Evolutionary conservation across 495 filamentous ascomycete genomes (phyloP), one percentile per base, ranked within the genome.

Genomic region (Hyaloscypha bicolor): DNA sequence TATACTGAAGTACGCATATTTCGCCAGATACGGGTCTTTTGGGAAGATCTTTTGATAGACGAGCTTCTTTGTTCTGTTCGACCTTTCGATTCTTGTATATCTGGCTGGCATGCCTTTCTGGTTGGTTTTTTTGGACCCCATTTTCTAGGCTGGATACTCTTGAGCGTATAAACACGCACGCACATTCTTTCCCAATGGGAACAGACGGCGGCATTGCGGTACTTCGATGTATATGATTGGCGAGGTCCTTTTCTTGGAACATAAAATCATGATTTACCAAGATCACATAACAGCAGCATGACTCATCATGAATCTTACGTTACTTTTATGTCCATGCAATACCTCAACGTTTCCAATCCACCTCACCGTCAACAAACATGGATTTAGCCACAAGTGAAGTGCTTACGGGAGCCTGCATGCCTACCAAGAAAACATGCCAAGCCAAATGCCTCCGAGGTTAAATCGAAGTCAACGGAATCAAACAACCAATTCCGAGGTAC

Each of bases 31-130:
- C 55, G 69, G 69, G 31, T 9, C 11, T 6, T 39, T 64, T 37
- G 65, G 69, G 9, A 71, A 65, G 52, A 39, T 70, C 12, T 70
- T 70, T 48, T 70, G 52, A 64, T 67, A 37, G 48, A 25, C 25
- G 33, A 45, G 4, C 37, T 11, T 55, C 6, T 9, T 8, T 31
- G 8, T 19, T 66, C 32, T 59, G 33, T 25, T 48, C 4, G 16
- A 4, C 60, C n/a, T 14, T 64, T 45, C 48, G 22, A 53, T 63
- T 64, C 62, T 64, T 64, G 52, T 64, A 56, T 42, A 55, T 64
- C 19, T 14, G 22, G 22, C 53, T 25, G 9, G 11, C 25, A 14
- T 48, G 42, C 42, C 2, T 48, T 14, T 48, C 16, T 48, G 42
- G 42, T 48, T 48, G 9, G 42, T 14, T 48, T 14, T 48, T 25